phyloP scores from a whole-genome alignment of 2,329 filamentous ascomycete genomes.

The Aspergillus viridinutans region DNA sequence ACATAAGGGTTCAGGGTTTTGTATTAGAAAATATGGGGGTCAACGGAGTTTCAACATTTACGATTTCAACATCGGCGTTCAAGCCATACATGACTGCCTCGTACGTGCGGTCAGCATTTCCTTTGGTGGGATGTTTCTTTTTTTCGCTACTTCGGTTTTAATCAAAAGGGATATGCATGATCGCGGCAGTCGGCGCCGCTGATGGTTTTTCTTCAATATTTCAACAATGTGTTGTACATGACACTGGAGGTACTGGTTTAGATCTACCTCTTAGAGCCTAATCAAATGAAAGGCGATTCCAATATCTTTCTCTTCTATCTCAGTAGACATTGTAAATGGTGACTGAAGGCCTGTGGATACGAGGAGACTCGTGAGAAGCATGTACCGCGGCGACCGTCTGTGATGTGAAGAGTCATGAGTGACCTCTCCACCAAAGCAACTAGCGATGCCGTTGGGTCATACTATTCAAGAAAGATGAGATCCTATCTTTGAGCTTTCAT shows the following conservation, averaged over 20 bases:
- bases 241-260: conserved; percentile 10
- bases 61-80: conserved; percentile 50
- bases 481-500: not conserved
- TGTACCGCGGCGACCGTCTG: too few relatives aligned
- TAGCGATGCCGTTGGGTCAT: not conserved
- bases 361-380: too few relatives aligned
- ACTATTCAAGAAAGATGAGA: not conserved
- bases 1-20: conserved; percentile 39
- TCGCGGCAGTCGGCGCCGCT: conserved; percentile 12
- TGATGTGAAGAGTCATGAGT: not conserved
- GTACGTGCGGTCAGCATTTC: conserved; percentile 10
- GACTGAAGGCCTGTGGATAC: not conserved
- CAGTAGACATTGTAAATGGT: not conserved
- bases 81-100: conserved; percentile 9
- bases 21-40: conserved; percentile 33
- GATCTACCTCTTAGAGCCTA: conserved; percentile 8
- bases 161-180: conserved; percentile 10
- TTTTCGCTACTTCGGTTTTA: conserved; percentile 10
- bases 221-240: conserved; percentile 33
- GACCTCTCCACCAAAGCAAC: too few relatives aligned
- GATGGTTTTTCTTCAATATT: conserved; percentile 25
- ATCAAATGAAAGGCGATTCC: conserved; percentile 2
- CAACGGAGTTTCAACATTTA: conserved; percentile 40
- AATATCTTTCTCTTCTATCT: not conserved
- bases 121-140: conserved; percentile 11